Base-by-base conservation (phyloP, 2,329 filamentous ascomycete species). In the Arachnomyces sp. region DNA sequence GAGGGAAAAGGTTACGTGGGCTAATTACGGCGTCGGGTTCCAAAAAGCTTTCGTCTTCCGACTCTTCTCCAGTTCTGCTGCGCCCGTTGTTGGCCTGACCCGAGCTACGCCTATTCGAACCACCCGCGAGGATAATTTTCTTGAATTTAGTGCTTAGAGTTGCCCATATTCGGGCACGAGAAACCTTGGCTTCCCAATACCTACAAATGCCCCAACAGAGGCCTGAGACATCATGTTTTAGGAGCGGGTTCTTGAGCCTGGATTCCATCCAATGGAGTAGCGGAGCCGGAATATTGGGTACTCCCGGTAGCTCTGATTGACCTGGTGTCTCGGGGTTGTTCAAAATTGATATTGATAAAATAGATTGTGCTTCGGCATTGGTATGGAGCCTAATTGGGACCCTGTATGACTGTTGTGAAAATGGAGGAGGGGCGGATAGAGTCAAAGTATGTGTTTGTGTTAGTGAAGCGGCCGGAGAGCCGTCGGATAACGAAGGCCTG, bases 121-220 rank as follows among this genome's bases (percentile, higher is more conserved):
- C 21, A 25, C 21, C 9, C 21, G 21, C 5, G 21, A 9, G 21
- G 21, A 25, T 25, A 25, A 25, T 25, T 9, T 9, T 25, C 9
- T 21, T 59, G 53, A 28, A 64, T 50, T 28, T 54, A 5, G 21
- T 9, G 21, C 21, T 25, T 9, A 25, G 21, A 25, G 9, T 48
- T 21, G 57, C 51, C 62, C 65, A 66, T 36, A 66, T 38, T 28
- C 52, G 54, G 15, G 63, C 61, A 4, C 63, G 61, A n/a, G 51
- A 54, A 9, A 66, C 40, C 28, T 52, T 46, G 4, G 57, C 57
- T 50, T 66, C 64, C 63, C 63, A 67, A 44, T 66, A 67, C 4
- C 60, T 55, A 38, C 60, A 62, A 31, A 66, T 55, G 3, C 64
- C 65, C 55, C 61, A 64, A 43, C 64, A 67, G 12, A 68, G 50